Conservation (phyloP, 148 eudicot genomes). For the Vaccinium macrocarpon region DNA sequence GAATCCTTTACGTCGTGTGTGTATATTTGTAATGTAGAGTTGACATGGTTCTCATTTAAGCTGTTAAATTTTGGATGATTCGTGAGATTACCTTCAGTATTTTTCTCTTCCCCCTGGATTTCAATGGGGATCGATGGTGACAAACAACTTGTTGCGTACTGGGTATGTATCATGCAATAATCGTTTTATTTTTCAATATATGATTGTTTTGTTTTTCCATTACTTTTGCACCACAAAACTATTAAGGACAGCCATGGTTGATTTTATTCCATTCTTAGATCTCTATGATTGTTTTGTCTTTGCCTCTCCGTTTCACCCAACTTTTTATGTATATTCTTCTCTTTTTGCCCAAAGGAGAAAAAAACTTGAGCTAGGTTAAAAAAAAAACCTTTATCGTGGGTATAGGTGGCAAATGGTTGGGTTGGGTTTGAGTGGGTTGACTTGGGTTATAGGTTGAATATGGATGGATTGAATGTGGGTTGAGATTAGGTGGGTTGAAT, state of each 20-base stretch:
- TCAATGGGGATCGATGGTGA: constrained; percentile 11
- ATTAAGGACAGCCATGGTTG: too few relatives aligned
- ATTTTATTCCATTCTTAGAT: too few relatives aligned
- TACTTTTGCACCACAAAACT: neutral
- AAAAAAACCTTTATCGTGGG: too few relatives aligned
- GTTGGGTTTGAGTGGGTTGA: too few relatives aligned
- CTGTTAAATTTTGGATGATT: constrained; percentile 17
- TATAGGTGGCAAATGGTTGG: too few relatives aligned
- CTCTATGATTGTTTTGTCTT: too few relatives aligned
- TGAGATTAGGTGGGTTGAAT: too few relatives aligned
- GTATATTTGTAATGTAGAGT: constrained; percentile 10
- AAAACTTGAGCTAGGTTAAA: too few relatives aligned
- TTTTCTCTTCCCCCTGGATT: too few relatives aligned
- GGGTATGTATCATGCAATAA: constrained; percentile 1
- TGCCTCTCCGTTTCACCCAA: neutral
- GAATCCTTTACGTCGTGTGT: constrained; percentile 10
- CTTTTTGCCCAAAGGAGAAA: neutral
- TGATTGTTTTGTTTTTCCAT: neutral
- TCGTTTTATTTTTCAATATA: neutral
- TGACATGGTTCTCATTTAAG: neutral
- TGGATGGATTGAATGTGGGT: too few relatives aligned
- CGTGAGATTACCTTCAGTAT: neutral
- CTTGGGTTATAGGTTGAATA: too few relatives aligned
- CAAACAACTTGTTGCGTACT: neutral
- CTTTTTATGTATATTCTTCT: neutral